phyloP scores from a whole-genome alignment of 208 protist species.

The Wallacemonas sp. region DNA sequence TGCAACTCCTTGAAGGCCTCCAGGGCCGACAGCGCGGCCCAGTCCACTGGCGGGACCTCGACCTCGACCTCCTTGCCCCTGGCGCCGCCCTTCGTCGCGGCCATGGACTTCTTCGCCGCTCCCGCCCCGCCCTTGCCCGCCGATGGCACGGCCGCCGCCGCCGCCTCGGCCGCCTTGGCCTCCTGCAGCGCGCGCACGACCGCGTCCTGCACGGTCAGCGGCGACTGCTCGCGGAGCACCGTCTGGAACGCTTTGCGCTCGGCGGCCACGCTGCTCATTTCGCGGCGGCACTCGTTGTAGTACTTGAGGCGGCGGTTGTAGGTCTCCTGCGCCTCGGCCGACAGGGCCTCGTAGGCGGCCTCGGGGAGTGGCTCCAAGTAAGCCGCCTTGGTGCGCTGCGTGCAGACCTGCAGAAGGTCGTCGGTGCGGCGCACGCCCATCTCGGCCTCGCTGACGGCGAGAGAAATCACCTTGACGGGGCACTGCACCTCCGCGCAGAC shows the following conservation, averaged over 20 bases:
- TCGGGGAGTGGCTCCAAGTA: conserved; percentile 61
- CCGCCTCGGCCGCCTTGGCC: not conserved
- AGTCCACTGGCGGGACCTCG: conserved; percentile 5
- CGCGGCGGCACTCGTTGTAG: conserved; percentile 78
- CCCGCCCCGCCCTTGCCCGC: conserved; percentile 3
- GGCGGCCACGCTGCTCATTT: conserved; percentile 38
- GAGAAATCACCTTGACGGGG: conserved; percentile 55
- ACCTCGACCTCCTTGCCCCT: not conserved
- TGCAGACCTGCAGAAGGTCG: conserved; percentile 37
- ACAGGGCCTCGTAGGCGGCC: conserved; percentile 69
- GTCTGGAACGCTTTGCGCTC: conserved; percentile 31
- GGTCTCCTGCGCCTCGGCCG: conserved; percentile 41
- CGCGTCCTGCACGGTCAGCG: conserved; percentile 25
- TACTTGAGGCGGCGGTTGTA: conserved; percentile 82
- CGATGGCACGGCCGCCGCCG: not conserved
- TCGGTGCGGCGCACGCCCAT: conserved; percentile 52
- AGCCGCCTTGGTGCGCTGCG: conserved; percentile 33
- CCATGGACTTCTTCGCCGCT: conserved; percentile 6
- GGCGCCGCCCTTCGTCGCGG: not conserved
- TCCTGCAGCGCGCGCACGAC: conserved; percentile 25
- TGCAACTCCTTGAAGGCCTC: conserved; percentile 32
- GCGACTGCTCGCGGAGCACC: conserved; percentile 18
- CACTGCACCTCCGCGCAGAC: conserved; percentile 34
- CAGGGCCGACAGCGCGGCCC: conserved; percentile 15
- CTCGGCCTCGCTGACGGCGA: conserved; percentile 67